These are phyloP conservation scores for Haematococcus lacustris DNA, from an alignment of 139 green algal species.

Conservation along the genomic window DNA sequence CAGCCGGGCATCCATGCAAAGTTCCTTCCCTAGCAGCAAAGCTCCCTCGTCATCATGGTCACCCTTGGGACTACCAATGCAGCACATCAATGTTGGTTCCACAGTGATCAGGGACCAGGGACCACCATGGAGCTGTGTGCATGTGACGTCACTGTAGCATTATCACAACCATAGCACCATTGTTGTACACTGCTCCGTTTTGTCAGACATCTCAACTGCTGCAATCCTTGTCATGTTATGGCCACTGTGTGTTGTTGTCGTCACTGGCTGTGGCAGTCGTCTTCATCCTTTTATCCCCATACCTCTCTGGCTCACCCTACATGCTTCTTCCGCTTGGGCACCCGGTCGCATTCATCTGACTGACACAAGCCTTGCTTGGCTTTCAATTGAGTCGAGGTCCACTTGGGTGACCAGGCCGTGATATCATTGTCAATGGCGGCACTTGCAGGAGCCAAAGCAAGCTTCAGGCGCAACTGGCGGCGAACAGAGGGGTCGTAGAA, in stretches of 20 bases:
- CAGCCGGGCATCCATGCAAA: not conserved
- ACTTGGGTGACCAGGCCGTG: not conserved
- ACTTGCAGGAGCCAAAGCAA: conserved; percentile 8
- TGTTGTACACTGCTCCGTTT: too few relatives aligned
- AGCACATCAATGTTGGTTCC: not conserved
- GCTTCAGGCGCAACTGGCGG: conserved; percentile 14
- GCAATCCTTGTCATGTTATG: too few relatives aligned
- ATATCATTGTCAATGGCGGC: too few relatives aligned
- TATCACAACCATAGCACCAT: too few relatives aligned
- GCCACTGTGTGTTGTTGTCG: too few relatives aligned
- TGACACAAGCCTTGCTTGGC: not conserved
- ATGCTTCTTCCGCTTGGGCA: not conserved
- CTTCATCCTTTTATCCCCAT: not conserved
- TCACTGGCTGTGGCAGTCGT: not conserved
- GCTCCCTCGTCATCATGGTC: not conserved
- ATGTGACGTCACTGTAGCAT: too few relatives aligned
- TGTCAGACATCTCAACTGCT: too few relatives aligned
- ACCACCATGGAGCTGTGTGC: not conserved
- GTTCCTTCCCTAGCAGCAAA: not conserved
- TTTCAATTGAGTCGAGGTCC: not conserved
- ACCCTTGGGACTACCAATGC: not conserved
- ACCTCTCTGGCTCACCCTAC: not conserved
- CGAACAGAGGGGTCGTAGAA: not conserved
- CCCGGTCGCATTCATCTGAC: not conserved
- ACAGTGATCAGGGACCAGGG: not conserved